Percentiles rank a stretch among this genome's conserved stretches.
These are phyloP conservation scores for Coemansia sp. DNA, from an alignment of 192 early-diverging fungal species.

Conservation along the genomic window DNA sequence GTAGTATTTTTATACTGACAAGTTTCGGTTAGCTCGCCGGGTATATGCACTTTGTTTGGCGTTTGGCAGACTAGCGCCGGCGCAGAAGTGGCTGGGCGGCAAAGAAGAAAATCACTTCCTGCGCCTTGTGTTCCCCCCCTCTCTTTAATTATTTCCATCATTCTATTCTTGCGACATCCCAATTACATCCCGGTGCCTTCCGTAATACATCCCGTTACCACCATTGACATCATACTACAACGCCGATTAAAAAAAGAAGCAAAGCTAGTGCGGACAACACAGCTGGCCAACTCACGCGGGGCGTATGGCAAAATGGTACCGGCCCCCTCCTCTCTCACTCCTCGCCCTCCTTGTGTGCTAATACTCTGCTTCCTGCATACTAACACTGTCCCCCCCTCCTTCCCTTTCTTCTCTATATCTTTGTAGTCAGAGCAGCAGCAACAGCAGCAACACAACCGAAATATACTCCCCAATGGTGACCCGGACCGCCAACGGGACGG, in stretches of 20 bases:
- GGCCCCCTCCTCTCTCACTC: neutral
- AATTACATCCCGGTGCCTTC: neutral
- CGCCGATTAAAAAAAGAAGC: no score
- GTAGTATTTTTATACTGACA: conserved; percentile 8
- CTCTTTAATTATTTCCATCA: no score
- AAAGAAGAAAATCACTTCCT: neutral
- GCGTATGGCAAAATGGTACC: neutral
- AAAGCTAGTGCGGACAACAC: no score
- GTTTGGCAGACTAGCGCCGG: neutral
- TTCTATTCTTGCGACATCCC: neutral
- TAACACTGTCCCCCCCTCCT: neutral
- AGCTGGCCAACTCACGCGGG: no score
- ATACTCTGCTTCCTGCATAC: neutral
- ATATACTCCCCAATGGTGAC: conserved; percentile 35
- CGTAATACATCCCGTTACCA: neutral
- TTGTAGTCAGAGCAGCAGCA: conserved; percentile 1
- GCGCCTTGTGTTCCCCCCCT: no score
- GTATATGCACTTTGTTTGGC: neutral
- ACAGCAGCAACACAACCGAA: conserved; percentile 7
- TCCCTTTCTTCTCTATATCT: neutral
- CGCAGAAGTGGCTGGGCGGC: neutral
- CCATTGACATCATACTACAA: neutral
- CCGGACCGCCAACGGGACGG: neutral
- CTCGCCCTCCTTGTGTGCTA: neutral
- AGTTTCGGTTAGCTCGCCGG: neutral